These are phyloP conservation scores for Lactarius akahatsu DNA, from an alignment of 768 basidiomycete genomes.

Conservation along the genomic window DNA sequence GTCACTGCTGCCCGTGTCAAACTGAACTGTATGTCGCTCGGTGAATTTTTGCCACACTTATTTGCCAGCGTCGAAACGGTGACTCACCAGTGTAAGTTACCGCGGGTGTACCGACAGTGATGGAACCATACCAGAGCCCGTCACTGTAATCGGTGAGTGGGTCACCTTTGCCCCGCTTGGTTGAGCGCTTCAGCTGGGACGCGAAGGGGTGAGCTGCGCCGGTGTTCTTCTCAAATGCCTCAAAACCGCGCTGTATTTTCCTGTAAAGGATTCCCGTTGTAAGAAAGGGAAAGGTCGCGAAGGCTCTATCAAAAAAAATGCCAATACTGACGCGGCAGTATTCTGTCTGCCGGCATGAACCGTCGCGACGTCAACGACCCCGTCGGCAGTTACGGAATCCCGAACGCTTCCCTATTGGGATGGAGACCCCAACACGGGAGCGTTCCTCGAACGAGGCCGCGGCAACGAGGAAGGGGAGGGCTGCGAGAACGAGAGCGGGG, in stretches of 20 bases:
- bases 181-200: neutral
- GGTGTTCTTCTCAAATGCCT: slow-evolving; percentile 21
- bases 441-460: neutral
- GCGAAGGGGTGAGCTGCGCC: slow-evolving; percentile 21
- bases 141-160: slow-evolving; percentile 16
- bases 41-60: neutral
- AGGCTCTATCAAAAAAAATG: too few species aligned
- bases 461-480: neutral
- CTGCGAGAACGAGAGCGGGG: slow-evolving; percentile 1
- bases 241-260: slow-evolving; percentile 23
- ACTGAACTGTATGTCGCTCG: slow-evolving; percentile 34
- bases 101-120: slow-evolving; percentile 28
- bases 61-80: neutral
- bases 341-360: neutral
- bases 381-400: neutral
- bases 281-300: neutral
- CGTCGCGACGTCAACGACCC: neutral
- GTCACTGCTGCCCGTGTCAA: slow-evolving; percentile 40
- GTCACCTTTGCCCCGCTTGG: slow-evolving; percentile 5
- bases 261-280: slow-evolving; percentile 3
- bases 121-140: slow-evolving; percentile 25
- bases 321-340: slow-evolving; percentile 9
- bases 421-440: neutral
- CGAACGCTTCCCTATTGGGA: neutral
- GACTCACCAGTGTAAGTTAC: slow-evolving; percentile 15